phyloP scores from a whole-genome alignment of 2,329 filamentous ascomycete species.

The Scedosporium aurantiacum region DNA sequence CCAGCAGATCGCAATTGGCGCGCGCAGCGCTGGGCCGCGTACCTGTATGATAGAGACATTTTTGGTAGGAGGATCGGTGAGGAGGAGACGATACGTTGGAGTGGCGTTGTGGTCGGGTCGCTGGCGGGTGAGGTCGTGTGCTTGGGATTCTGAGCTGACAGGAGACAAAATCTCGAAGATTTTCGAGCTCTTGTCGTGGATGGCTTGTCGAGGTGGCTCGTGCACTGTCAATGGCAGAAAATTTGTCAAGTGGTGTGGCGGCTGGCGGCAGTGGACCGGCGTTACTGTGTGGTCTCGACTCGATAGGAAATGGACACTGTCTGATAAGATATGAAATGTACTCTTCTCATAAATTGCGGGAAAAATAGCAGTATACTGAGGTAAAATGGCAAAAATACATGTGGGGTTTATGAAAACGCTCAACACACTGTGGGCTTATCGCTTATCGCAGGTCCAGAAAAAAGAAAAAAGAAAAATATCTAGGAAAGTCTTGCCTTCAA shows the following conservation, averaged over 20 bases:
- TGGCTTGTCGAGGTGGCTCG: constrained; percentile 4
- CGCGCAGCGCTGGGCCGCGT: constrained; percentile 53
- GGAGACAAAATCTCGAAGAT: constrained; percentile 6
- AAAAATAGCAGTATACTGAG: not conserved
- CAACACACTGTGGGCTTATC: constrained; percentile 1
- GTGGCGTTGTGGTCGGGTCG: constrained; percentile 4
- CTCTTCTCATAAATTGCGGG: not conserved
- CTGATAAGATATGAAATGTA: not conserved
- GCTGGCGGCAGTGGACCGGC: not conserved
- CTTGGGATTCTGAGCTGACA: not conserved
- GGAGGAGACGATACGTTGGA: constrained; percentile 9
- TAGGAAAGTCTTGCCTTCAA: not conserved
- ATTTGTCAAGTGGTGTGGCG: not conserved
- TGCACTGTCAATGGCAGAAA: constrained; percentile 1
- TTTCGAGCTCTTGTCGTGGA: constrained; percentile 7
- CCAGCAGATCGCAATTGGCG: constrained; percentile 40
- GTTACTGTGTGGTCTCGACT: not conserved
- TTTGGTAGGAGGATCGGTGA: constrained; percentile 16
- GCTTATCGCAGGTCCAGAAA: not conserved
- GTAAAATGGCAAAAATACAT: not conserved
- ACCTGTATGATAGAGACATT: constrained; percentile 55
- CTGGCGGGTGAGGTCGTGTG: constrained; percentile 8
- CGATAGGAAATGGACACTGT: constrained; percentile 2
- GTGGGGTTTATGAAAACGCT: not conserved
- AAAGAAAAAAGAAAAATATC: constrained; percentile 1